phyloP scores from a whole-genome alignment of 129 eudicot species.

The Rutidosis leptorrhynchoides region DNA sequence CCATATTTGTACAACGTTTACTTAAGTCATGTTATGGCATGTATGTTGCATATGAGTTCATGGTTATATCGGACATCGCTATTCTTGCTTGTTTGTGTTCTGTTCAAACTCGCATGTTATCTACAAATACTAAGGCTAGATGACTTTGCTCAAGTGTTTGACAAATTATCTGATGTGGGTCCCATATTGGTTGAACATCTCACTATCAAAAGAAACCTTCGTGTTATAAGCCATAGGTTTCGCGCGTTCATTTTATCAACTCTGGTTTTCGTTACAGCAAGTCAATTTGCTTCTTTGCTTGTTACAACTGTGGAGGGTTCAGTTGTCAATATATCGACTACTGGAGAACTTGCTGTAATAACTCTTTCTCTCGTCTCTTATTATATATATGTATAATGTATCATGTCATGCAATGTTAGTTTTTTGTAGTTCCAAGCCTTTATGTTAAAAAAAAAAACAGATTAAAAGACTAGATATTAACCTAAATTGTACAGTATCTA shows the following conservation, averaged over 20 bases:
- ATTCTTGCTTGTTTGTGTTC: slow-evolving; percentile 67
- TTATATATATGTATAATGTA: not conserved
- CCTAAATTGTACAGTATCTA: no score
- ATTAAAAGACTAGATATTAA: no score
- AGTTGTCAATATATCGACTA: slow-evolving; percentile 41
- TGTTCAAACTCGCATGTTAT: slow-evolving; percentile 62
- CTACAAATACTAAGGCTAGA: slow-evolving; percentile 77
- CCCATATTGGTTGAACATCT: slow-evolving; percentile 61
- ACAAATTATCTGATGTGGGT: slow-evolving; percentile 54
- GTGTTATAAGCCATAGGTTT: slow-evolving; percentile 80
- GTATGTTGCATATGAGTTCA: slow-evolving; percentile 43
- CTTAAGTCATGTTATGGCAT: slow-evolving; percentile 46
- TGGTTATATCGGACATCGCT: slow-evolving; percentile 72
- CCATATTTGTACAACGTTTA: slow-evolving; percentile 51
- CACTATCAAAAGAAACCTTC: slow-evolving; percentile 60
- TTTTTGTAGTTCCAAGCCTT: no score
- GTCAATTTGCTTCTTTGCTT: slow-evolving; percentile 70
- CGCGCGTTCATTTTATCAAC: slow-evolving; percentile 55
- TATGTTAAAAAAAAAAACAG: no score
- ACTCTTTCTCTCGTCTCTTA: slow-evolving; percentile 6
- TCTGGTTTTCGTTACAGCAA: slow-evolving; percentile 56
- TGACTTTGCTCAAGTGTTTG: slow-evolving; percentile 72
- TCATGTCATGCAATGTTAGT: no score
- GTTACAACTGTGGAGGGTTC: slow-evolving; percentile 54
- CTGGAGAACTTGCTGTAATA: slow-evolving; percentile 77